phyloP scores from a whole-genome alignment of 108 stramenopile genomes.

The Craspedostauros australis region DNA sequence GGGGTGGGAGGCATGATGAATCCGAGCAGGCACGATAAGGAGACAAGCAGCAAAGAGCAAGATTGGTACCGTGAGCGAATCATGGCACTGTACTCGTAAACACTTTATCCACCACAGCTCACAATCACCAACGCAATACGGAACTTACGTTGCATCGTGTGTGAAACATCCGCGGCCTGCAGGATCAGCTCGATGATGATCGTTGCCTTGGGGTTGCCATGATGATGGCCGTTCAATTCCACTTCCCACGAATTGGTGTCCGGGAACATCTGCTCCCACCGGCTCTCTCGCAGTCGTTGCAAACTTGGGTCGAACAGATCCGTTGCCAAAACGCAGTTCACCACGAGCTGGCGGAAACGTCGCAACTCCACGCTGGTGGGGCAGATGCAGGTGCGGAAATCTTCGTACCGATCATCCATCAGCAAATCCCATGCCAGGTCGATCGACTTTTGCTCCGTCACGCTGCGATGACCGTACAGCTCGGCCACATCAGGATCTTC shows the following conservation, averaged over 20 bases:
- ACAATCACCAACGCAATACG: too few relatives aligned
- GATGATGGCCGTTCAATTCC: not conserved
- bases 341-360: conserved; percentile 43
- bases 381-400: conserved; percentile 30
- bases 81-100: too few relatives aligned
- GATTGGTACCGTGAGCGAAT: too few relatives aligned
- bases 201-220: conserved; percentile 32
- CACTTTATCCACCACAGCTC: too few relatives aligned
- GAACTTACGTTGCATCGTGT: too few relatives aligned
- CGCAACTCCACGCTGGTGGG: conserved; percentile 23
- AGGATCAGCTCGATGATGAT: conserved; percentile 42
- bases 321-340: conserved; percentile 44
- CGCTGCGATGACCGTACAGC: conserved; percentile 46
- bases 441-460: conserved; percentile 46
- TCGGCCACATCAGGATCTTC: conserved; percentile 32
- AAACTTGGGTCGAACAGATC: conserved; percentile 52
- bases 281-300: too few relatives aligned
- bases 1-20: conserved; percentile 4
- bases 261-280: conserved; percentile 19
- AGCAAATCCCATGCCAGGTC: conserved; percentile 44
- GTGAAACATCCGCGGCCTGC: conserved; percentile 39
- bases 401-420: conserved; percentile 19
- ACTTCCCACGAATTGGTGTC: not conserved
- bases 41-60: too few relatives aligned
- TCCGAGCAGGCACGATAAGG: too few relatives aligned